A percentile compares a stretch with the other conserved stretches of the same genome.
phyloP scores from a whole-genome alignment of 352 stramenopile genomes.

The Pythium folliculosum region DNA sequence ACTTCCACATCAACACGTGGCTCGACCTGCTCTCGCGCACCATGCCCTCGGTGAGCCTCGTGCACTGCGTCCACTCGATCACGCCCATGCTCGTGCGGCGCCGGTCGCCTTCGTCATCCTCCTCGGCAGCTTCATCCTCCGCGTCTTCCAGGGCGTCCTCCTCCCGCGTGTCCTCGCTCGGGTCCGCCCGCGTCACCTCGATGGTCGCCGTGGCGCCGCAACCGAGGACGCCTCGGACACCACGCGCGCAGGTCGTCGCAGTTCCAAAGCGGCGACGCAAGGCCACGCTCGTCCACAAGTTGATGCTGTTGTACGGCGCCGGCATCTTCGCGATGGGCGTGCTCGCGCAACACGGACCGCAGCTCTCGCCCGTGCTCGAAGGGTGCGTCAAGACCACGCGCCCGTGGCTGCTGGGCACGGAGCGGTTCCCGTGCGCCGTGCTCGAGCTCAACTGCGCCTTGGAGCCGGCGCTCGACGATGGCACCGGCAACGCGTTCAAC shows the following conservation, averaged over 20 bases:
- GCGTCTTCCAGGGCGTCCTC: too few relatives aligned
- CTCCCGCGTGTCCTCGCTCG: neutral
- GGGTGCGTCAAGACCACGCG: conserved; percentile 5
- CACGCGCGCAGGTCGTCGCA: neutral
- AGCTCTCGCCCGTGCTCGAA: neutral
- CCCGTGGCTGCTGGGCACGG: conserved; percentile 11
- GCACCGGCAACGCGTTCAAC: conserved; percentile 1
- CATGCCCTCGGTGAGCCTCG: conserved; percentile 14
- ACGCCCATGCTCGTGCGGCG: conserved; percentile 1
- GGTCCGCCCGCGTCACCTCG: neutral
- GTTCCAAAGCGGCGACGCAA: neutral
- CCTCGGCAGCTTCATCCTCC: neutral
- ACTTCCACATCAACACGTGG: conserved; percentile 22
- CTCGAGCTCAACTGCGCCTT: conserved; percentile 25
- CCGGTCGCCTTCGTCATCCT: neutral
- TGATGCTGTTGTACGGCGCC: conserved; percentile 6
- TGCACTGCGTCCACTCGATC: conserved; percentile 19
- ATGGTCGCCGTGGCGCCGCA: conserved; percentile 1
- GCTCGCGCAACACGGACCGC: neutral
- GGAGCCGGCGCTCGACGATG: neutral
- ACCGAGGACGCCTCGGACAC: neutral
- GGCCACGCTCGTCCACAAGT: neutral
- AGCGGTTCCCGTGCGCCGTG: conserved; percentile 24
- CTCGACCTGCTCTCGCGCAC: conserved; percentile 12
- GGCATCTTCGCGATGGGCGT: neutral